Conservation (phyloP, 768 basidiomycete genomes). For the Hericium coralloides region DNA sequence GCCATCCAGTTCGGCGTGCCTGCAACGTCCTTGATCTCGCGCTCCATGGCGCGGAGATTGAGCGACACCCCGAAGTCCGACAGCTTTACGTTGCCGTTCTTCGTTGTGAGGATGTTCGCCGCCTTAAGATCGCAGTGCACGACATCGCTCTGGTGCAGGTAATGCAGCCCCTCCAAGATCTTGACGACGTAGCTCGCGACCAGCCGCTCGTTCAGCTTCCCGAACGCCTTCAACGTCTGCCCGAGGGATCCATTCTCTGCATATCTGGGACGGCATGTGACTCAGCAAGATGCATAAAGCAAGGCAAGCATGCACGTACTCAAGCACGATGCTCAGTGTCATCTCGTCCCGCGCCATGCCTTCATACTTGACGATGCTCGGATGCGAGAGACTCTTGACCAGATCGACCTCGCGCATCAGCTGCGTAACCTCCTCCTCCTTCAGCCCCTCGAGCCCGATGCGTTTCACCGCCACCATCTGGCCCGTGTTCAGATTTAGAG, state of each 20-base stretch:
- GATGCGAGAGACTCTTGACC: constrained; percentile 84
- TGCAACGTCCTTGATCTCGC: constrained; percentile 76
- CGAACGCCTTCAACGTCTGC: constrained; percentile 88
- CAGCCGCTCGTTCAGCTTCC: constrained; percentile 85
- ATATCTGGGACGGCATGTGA: constrained; percentile 45
- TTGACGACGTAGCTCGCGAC: constrained; percentile 93
- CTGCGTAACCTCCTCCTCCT: constrained; percentile 83
- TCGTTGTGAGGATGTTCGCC: constrained; percentile 97
- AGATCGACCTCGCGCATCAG: constrained; percentile 94
- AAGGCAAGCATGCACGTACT: constrained; percentile 46
- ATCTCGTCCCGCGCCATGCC: constrained; percentile 89
- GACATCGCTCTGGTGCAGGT: constrained; percentile 82
- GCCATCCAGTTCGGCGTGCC: constrained; percentile 99
- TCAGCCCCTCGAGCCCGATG: constrained; percentile 81
- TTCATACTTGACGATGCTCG: constrained; percentile 96
- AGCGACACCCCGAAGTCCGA: constrained; percentile 97
- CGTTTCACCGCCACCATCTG: constrained; percentile 99
- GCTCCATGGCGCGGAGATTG: constrained; percentile 85
- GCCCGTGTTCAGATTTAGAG: constrained; percentile 87
- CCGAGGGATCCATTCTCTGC: constrained; percentile 95
- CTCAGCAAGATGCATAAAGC: constrained; percentile 10
- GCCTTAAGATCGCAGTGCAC: constrained; percentile 99
- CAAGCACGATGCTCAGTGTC: constrained; percentile 86
- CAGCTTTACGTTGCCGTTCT: constrained; percentile 95
- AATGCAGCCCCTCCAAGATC: constrained; percentile 92